phyloP scores from a whole-genome alignment of 2,329 filamentous ascomycete species.

The Penicillium sp. region DNA sequence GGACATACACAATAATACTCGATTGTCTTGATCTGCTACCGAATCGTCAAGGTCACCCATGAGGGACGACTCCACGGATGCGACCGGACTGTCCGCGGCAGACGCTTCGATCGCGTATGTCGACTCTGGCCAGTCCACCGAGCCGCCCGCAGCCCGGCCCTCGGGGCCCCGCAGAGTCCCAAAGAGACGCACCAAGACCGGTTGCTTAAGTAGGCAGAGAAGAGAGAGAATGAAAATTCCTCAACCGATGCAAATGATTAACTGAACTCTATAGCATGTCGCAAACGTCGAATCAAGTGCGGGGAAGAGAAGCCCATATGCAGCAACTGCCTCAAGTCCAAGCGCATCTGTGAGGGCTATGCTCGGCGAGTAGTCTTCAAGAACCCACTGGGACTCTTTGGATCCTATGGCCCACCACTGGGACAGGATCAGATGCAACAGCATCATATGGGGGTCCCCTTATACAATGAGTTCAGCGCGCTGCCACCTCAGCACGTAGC shows the following conservation, averaged over 20 bases:
- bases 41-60: background rate
- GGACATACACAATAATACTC: background rate
- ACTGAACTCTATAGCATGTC: constrained; percentile 66
- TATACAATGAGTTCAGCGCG: constrained; percentile 26
- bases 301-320: constrained; percentile 70
- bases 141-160: constrained; percentile 22
- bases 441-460: constrained; percentile 19
- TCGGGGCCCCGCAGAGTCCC: constrained; percentile 33
- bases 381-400: constrained; percentile 40
- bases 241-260: constrained; percentile 1
- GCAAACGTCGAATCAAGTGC: constrained; percentile 94
- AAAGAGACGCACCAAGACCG: constrained; percentile 83
- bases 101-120: background rate
- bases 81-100: background rate
- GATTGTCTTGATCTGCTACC: background rate
- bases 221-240: background rate
- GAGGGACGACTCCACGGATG: constrained; percentile 1
- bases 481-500: constrained; percentile 30
- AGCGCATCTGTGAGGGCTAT: constrained; percentile 49
- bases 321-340: constrained; percentile 51
- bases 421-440: constrained; percentile 27
- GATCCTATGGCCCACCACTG: constrained; percentile 23
- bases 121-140: constrained; percentile 8
- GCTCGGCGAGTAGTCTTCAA: constrained; percentile 46
- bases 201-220: constrained; percentile 73